Conservation (phyloP, 1,284 basidiomycete species). For the Leccinum subrobustum region DNA sequence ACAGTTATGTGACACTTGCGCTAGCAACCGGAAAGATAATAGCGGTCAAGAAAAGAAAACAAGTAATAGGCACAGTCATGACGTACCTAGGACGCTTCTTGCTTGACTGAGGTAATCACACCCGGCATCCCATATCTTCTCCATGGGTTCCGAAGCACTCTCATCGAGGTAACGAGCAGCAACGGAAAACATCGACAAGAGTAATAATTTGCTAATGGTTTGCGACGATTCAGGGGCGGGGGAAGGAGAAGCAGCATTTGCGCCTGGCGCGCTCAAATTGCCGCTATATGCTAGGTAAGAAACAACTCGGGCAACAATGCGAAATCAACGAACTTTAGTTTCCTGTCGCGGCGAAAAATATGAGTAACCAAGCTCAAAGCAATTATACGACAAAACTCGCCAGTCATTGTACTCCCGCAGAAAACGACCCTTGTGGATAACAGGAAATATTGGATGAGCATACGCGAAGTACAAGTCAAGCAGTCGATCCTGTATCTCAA, state of each 20-base stretch:
- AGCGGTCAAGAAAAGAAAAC: conserved; percentile 4
- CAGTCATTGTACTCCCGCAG: conserved; percentile 58
- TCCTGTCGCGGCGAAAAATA: conserved; percentile 29
- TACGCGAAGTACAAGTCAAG: conserved; percentile 78
- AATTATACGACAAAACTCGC: conserved; percentile 37
- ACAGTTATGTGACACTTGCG: conserved; percentile 63
- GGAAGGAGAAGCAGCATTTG: conserved; percentile 15
- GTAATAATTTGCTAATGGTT: conserved; percentile 65
- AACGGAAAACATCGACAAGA: conserved; percentile 78
- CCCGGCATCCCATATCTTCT: conserved; percentile 72
- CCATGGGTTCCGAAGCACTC: conserved; percentile 44
- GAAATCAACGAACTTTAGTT: conserved; percentile 29
- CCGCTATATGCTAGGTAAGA: conserved; percentile 17
- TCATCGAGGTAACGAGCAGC: conserved; percentile 68
- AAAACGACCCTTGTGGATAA: conserved; percentile 73
- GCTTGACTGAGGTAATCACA: conserved; percentile 67
- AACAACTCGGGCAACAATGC: background rate
- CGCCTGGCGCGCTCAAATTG: conserved; percentile 14
- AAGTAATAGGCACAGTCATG: conserved; percentile 13
- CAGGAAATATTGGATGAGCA: conserved; percentile 76
- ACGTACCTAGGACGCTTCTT: conserved; percentile 61
- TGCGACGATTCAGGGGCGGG: conserved; percentile 52
- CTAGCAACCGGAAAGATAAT: conserved; percentile 35
- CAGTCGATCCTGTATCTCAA: conserved; percentile 62
- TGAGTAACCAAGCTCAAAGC: background rate